These are phyloP conservation scores for Tetrapisispora phaffii DNA, from an alignment of 805 yeast genomes.

Conservation along the genomic window DNA sequence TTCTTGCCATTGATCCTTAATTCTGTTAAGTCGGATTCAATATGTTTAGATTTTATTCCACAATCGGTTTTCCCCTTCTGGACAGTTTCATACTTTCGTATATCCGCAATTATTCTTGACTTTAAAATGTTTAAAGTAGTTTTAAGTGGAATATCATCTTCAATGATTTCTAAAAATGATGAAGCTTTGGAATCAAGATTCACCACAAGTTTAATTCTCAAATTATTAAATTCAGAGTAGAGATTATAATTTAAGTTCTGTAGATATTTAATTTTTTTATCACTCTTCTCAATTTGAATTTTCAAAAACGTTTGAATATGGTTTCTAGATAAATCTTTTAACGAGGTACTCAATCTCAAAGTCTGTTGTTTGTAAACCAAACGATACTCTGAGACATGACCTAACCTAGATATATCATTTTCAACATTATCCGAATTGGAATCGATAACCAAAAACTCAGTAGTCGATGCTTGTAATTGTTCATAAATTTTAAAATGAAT, in stretches of 20 bases:
- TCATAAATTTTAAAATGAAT: constrained; percentile 10
- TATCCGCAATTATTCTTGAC: constrained; percentile 7
- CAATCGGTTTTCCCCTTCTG: constrained; percentile 7
- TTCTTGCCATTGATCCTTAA: constrained; percentile 15
- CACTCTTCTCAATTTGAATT: constrained; percentile 10
- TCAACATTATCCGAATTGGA: constrained; percentile 8
- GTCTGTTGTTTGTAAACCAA: neutral
- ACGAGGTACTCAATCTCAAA: neutral
- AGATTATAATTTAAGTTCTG: constrained; percentile 10
- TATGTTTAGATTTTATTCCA: constrained; percentile 8
- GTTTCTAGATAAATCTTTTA: neutral
- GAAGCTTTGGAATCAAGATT: constrained; percentile 6
- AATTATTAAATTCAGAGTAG: constrained; percentile 7
- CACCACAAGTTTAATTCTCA: constrained; percentile 12
- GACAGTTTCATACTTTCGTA: constrained; percentile 11
- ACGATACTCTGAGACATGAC: constrained; percentile 5
- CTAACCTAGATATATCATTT: constrained; percentile 4
- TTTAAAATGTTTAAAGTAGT: constrained; percentile 12
- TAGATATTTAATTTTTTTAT: constrained; percentile 3
- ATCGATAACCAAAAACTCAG: constrained; percentile 1
- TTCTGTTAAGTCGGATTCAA: constrained; percentile 11
- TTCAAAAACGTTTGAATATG: constrained; percentile 5
- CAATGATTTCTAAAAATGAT: constrained; percentile 5
- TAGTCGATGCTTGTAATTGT: neutral
- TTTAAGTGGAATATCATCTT: constrained; percentile 3